phyloP scores from a whole-genome alignment of 2,329 filamentous ascomycete species.

The Xylariaceae sp. region DNA sequence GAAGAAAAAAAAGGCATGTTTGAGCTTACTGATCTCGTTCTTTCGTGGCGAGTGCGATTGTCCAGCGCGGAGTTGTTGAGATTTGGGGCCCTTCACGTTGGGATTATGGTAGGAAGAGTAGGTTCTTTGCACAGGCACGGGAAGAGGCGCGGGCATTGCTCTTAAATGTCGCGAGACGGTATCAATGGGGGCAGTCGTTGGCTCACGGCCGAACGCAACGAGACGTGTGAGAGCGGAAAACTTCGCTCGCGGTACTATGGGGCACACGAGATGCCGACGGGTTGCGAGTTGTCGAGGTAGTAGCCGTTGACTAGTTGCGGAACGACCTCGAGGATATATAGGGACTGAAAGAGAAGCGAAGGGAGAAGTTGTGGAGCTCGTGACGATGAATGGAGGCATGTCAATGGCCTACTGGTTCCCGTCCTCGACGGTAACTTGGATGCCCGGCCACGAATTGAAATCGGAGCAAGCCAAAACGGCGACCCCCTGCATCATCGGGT shows the following conservation, averaged over 20 bases:
- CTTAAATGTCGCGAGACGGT: conserved; percentile 28
- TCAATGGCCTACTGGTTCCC: conserved; percentile 26
- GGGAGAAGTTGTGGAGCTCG: conserved; percentile 27
- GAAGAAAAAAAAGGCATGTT: neutral
- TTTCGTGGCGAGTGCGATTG: conserved; percentile 29
- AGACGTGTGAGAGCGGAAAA: conserved; percentile 28
- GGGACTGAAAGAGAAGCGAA: conserved; percentile 19
- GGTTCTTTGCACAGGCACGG: conserved; percentile 38
- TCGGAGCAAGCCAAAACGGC: conserved; percentile 27
- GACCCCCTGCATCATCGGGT: conserved; percentile 31
- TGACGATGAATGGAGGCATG: conserved; percentile 29
- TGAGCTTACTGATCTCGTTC: conserved; percentile 25
- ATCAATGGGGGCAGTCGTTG: conserved; percentile 19
- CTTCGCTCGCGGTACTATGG: conserved; percentile 29
- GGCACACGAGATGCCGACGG: conserved; percentile 28
- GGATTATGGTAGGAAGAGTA: conserved; percentile 42
- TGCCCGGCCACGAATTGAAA: conserved; percentile 34
- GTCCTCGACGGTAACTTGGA: conserved; percentile 27
- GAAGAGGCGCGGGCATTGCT: conserved; percentile 37
- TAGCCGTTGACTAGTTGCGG: conserved; percentile 29
- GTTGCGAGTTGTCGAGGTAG: conserved; percentile 25
- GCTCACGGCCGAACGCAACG: conserved; percentile 25
- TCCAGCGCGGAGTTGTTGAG: conserved; percentile 36
- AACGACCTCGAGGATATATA: conserved; percentile 36
- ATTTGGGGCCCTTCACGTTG: conserved; percentile 39